These are phyloP conservation scores for Bolboschoenus planiculmis DNA, from an alignment of 176 grass and related monocot genomes.

Conservation along the genomic window DNA sequence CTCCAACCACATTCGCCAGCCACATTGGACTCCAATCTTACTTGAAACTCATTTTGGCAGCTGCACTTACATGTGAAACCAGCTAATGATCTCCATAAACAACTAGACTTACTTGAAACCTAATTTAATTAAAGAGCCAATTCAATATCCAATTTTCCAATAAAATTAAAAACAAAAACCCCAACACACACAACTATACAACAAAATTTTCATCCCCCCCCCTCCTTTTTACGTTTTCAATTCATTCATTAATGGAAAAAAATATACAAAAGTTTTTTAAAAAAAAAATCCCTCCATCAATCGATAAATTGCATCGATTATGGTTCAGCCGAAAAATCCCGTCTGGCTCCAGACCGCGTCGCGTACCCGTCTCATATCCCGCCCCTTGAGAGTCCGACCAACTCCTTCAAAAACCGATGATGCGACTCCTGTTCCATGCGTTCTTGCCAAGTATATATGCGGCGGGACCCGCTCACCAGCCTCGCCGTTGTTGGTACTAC, in stretches of 20 bases:
- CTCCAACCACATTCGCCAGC: conserved; percentile 9
- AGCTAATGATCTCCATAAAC: neutral
- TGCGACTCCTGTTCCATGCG: conserved; percentile 33
- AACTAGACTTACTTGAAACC: neutral
- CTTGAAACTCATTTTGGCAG: conserved; percentile 7
- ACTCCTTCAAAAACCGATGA: conserved; percentile 76
- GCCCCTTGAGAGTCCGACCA: conserved; percentile 83
- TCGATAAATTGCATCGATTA: neutral
- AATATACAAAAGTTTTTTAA: neutral
- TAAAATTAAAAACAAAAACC: neutral
- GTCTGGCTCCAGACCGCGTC: conserved; percentile 93
- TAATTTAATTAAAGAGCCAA: conserved; percentile 7
- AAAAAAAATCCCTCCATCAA: neutral
- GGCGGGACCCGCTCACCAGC: conserved; percentile 50
- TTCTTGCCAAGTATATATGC: conserved; percentile 61
- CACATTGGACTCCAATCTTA: conserved; percentile 9
- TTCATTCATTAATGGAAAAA: conserved; percentile 5
- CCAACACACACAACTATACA: conserved; percentile 17
- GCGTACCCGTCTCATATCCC: conserved; percentile 79
- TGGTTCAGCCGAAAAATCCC: conserved; percentile 61
- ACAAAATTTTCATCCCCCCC: conserved; percentile 10
- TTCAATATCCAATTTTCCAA: conserved; percentile 21
- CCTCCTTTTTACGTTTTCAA: conserved; percentile 9
- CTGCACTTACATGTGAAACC: conserved; percentile 13
- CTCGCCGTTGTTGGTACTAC: neutral